Conservation (phyloP, 495 filamentous ascomycete genomes). For the Xylaria cubensis region DNA sequence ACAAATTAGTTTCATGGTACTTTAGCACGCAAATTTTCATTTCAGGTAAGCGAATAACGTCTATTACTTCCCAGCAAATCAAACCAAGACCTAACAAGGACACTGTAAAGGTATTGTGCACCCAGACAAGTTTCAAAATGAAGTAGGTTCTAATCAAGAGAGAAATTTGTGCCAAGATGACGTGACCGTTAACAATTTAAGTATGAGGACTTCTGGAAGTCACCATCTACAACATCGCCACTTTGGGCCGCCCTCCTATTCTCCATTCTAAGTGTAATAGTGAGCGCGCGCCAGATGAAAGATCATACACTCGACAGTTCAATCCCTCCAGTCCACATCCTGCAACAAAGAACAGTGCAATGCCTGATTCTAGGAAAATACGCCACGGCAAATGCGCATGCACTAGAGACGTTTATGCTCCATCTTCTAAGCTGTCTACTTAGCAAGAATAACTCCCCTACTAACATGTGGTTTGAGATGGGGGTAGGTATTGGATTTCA, state of each 20-base stretch:
- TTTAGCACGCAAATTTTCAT: slow-evolving; percentile 44
- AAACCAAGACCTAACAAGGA: not conserved
- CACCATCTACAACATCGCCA: slow-evolving; percentile 35
- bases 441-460: slow-evolving; percentile 30
- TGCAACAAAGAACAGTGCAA: slow-evolving; percentile 35
- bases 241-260: slow-evolving; percentile 42
- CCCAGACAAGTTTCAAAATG: slow-evolving; percentile 39
- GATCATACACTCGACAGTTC: slow-evolving; percentile 11
- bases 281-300: slow-evolving; percentile 7
- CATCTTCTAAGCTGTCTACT: slow-evolving; percentile 43
- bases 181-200: slow-evolving; percentile 19
- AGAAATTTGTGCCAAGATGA: not conserved
- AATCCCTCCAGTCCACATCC: not conserved
- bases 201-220: slow-evolving; percentile 50
- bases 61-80: not conserved
- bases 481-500: slow-evolving; percentile 10
- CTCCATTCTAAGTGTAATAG: slow-evolving; percentile 32
- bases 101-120: not conserved
- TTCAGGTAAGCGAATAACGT: slow-evolving; percentile 19
- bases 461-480: slow-evolving; percentile 33
- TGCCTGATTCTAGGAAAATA: slow-evolving; percentile 45
- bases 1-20: slow-evolving; percentile 44
- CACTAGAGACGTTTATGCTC: slow-evolving; percentile 48
- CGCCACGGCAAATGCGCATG: slow-evolving; percentile 41
- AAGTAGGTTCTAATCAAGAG: slow-evolving; percentile 15